Base-by-base conservation (phyloP, 2,329 filamentous ascomycete species). In the Colletotrichum costaricense region DNA sequence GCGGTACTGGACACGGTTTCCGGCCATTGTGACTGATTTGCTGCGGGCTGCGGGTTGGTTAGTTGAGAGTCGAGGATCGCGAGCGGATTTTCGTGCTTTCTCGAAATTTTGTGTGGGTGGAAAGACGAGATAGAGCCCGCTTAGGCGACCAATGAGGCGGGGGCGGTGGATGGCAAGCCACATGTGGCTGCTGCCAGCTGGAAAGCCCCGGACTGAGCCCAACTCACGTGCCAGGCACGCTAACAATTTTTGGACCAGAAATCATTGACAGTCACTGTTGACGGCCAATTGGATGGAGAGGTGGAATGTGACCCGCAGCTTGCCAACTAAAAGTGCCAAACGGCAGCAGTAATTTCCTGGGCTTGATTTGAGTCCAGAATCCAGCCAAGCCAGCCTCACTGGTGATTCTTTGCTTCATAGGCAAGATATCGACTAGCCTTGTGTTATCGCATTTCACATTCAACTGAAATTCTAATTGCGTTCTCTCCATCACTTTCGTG, bases 1-100 rank as follows among this genome's bases (percentile, higher is more conserved):
- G 87, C 93, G 92, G 90, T 93, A 91, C 82, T 88, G 90, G 80
- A 91, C 88, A 85, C 89, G 84, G 82, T 88, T 86, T 84, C 87
- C 83, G 79, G 86, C 84, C 89, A 91, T 91, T 86, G 83, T 89
- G 86, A 83, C 86, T 84, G 83, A 80, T 83, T 81, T 82, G 81
- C 77, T 81, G 78, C 59, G 70, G 78, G 78, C 78, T 81, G 78
- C 63, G 69, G 78, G 78, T 78, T 63, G 33, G 62, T 63, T 56
- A 58, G 35, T 60, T 67, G 35, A 54, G 38, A 72, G 56, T 57
- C 46, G 62, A 49, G 52, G 26, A 52, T 69, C 66, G 58, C 57
- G 54, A 49, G 30, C 42, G 54, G 56, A 55, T 59, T 63, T 66
- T 62, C 56, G 52, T 67, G 59, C 57, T 57, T 57, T 69, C 57